phyloP scores from a whole-genome alignment of 164 flowering plant genomes.

The Umbilicus rupestris region DNA sequence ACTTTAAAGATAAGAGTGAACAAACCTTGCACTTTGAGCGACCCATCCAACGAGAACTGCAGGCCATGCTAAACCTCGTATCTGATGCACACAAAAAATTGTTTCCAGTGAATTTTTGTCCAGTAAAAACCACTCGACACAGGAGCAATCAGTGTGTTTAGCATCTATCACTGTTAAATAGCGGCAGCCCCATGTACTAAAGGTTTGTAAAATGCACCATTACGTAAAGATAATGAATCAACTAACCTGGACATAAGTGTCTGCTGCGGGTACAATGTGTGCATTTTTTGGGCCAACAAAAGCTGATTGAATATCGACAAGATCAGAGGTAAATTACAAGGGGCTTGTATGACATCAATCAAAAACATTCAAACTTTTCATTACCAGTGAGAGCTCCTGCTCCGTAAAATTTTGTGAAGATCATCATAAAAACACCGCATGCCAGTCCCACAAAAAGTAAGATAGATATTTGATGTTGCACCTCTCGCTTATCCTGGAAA shows the following conservation, averaged over 20 bases:
- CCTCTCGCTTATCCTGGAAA: constrained; percentile 65
- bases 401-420: constrained; percentile 60
- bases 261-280: constrained; percentile 37
- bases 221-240: neutral
- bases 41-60: constrained; percentile 86
- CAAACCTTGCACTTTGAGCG: constrained; percentile 98
- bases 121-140: neutral
- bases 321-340: neutral
- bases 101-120: neutral
- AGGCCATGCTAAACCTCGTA: constrained; percentile 97
- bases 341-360: neutral
- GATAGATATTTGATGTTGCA: constrained; percentile 79
- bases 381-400: constrained; percentile 68
- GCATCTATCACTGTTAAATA: no score
- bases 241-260: constrained; percentile 36
- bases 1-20: neutral
- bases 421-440: constrained; percentile 69
- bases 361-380: neutral
- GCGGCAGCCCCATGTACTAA: no score
- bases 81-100: constrained; percentile 31
- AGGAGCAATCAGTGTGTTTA: no score
- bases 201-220: neutral
- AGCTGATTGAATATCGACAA: constrained; percentile 18
- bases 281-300: constrained; percentile 32
- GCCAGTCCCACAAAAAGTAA: constrained; percentile 72